phyloP scores from a whole-genome alignment of 73 alveolate genomes.

The Paramecium caudatum region DNA sequence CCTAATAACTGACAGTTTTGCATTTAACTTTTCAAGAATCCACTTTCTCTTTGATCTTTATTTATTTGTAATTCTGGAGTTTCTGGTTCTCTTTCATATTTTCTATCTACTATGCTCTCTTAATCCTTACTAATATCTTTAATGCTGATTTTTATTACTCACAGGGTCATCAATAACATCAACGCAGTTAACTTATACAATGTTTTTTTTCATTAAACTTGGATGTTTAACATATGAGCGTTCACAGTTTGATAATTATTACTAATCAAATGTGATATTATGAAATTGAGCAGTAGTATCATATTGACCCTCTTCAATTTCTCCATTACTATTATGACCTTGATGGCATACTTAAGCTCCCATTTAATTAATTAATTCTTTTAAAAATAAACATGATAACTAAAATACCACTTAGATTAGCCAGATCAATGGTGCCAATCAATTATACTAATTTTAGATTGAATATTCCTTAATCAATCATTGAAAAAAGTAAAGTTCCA shows the following conservation, averaged over 20 bases:
- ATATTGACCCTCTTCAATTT: not conserved
- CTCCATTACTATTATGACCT: too few species aligned
- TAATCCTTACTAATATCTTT: too few species aligned
- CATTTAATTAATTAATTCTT: too few species aligned
- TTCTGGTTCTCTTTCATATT: too few species aligned
- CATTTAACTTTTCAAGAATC: too few species aligned
- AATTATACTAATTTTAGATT: slow-evolving; percentile 6
- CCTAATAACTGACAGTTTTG: not conserved
- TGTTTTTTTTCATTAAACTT: not conserved
- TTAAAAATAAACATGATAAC: too few species aligned
- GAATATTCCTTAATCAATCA: not conserved
- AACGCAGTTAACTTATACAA: not conserved
- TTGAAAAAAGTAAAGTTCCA: not conserved
- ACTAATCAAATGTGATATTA: not conserved
- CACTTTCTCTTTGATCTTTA: too few species aligned
- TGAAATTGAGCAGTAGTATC: not conserved
- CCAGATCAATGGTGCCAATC: slow-evolving; percentile 7
- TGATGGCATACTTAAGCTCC: too few species aligned
- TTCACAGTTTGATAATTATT: not conserved
- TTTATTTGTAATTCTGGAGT: too few species aligned
- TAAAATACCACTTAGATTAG: slow-evolving; percentile 21
- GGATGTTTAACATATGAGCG: slow-evolving; percentile 34
- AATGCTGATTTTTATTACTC: too few species aligned
- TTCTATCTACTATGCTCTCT: too few species aligned
- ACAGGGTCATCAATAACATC: not conserved